Base-by-base conservation (phyloP, 257 asterid species). In the Salvia miltiorrhiza region DNA sequence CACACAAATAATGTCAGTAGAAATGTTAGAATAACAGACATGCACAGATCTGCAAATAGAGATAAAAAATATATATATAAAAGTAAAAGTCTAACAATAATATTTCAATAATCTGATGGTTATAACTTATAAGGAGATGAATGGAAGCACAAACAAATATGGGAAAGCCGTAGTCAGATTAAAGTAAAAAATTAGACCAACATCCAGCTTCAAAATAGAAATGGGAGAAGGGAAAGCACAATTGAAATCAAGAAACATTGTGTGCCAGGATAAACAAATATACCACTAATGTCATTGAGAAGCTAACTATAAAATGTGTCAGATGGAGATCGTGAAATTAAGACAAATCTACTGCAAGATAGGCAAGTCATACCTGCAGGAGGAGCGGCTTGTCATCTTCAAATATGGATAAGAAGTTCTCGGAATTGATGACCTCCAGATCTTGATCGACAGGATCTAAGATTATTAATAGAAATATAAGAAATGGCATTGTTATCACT, bases 371-470 rank as follows among this genome's bases (percentile, higher is more conserved):
- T 50, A 93, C 99, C 97, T 91, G 99, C 71, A 91, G 76, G 48
- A 94, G 85, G 81, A 88, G 83, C 32, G 96, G 74, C 82, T 89
- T 91, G 77, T 79, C 87, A 69, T 79, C 87, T 79, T 79, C 87
- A 66, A 86, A 83, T 53, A 37, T 70, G 78, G 93, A 87, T 30
- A 71, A 82, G 73, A 86, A 86, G 71, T 79, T 81, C 79, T 86
- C 80, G 4, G 90, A 70, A 79, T 70, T 86, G 79, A 88, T 73
- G 49, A 88, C 69, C 57, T 32, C 78, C 44, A 68, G 79, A 69
- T 74, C 86, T 63, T 71, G 85, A 55, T 76, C 85, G 48, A 56
- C 82, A 20, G 76, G 83, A 78, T 85, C 96, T 88, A 76, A 60
- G 72, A 76, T 65, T 44, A 83, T 64, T 76, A 62, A 64, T 23